Conservation (phyloP, 805 yeast genomes). For the Yarrowia sp. region DNA sequence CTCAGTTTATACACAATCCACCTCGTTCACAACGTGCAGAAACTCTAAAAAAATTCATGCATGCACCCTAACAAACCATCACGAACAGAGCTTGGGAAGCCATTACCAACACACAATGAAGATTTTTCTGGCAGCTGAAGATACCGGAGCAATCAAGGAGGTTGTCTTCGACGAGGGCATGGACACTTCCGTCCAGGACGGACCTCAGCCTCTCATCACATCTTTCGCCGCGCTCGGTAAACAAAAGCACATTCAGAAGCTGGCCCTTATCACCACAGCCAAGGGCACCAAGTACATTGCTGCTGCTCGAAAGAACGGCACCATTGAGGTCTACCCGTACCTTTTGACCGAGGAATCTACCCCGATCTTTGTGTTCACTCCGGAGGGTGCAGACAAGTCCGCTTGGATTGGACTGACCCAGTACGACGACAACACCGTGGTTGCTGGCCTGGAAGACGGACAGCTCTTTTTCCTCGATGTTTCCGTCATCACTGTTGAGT, state of each 20-base stretch:
- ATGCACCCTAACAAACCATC: neutral
- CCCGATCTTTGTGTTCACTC: neutral
- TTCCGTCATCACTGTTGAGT: neutral
- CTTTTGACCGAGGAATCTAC: constrained; percentile 10
- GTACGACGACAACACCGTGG: constrained; percentile 10
- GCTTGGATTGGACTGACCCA: constrained; percentile 3
- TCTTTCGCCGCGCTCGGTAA: constrained; percentile 45
- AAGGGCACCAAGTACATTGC: constrained; percentile 15
- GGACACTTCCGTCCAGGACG: constrained; percentile 72
- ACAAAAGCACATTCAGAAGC: constrained; percentile 38
- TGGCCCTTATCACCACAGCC: constrained; percentile 21
- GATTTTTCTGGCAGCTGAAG: constrained; percentile 51
- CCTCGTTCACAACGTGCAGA: neutral
- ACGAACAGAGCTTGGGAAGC: neutral
- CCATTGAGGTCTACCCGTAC: constrained; percentile 28
- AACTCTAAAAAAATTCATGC: constrained; percentile 20
- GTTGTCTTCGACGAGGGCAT: constrained; percentile 64
- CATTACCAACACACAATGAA: constrained; percentile 43
- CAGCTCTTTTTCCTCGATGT: neutral
- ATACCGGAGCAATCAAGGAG: constrained; percentile 51
- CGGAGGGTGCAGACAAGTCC: neutral
- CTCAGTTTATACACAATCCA: too few species aligned
- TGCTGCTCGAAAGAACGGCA: constrained; percentile 30
- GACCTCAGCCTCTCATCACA: constrained; percentile 59
- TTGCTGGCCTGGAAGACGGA: constrained; percentile 7